Evolutionary conservation across 805 yeast species (phyloP), one percentile per base, ranked within the genome.

Genomic region (Yamadazyma philogaea): DNA sequence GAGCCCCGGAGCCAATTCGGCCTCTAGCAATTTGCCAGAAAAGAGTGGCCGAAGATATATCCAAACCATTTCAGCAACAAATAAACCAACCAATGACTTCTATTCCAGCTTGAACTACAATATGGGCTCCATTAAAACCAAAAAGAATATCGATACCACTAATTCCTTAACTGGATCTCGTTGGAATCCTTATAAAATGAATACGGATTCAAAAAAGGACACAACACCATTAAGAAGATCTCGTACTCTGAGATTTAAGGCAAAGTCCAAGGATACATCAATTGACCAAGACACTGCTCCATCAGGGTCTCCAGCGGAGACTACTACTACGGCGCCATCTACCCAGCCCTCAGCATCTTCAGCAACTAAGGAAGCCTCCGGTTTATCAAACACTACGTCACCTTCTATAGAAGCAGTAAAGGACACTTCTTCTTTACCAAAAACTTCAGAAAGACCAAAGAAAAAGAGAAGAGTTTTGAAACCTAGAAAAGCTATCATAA

Each of bases 401-500:
- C 35, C 40, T 16, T 39, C 44, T 28, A n/a, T 47, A 15, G 18
- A 7, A 26, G 40, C 42, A 30, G 17, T 42, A 11, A 33, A 20
- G 19, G 33, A n/a, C 7, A 18, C 42, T 32, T 26, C 32, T 7
- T 7, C 42, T 18, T 19, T 26, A 7, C 33, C 44, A 6, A 40
- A 18, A 7, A 34, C 20, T 8, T 30, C 12, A 18, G 43, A 37
- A 31, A 39, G 39, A 15, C 46, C 49, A 10, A 48, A 45, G 42
- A 60, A 61, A 42, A 62, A 64, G 46, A 62, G 90, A 64, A 79
- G 93, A 68, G 75, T 78, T 18, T 70, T 93, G 45, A 79, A 81
- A 57, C 96, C 98, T 4, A 76, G 95, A 50, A 93, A 87, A 66
- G 96, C 97, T 1, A 82, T 91, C 38, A 87, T 93, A 36, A 78